These are phyloP conservation scores for Phialocephala subalpina DNA, from an alignment of 2,329 filamentous ascomycete genomes.

Conservation along the genomic window DNA sequence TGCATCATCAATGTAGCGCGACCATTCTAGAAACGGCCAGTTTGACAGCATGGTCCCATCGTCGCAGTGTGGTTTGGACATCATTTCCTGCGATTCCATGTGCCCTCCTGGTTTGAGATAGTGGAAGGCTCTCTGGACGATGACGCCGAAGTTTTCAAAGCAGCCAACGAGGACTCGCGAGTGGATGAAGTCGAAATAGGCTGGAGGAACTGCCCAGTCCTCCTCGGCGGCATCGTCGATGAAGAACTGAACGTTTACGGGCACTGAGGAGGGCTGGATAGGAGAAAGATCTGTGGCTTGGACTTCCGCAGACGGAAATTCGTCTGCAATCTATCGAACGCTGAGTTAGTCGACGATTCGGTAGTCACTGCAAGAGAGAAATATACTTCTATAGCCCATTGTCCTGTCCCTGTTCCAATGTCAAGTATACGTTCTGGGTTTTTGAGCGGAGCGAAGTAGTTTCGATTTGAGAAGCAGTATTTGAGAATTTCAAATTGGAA, in stretches of 20 bases:
- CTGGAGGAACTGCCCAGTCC: conserved; percentile 54
- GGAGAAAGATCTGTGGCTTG: conserved; percentile 72
- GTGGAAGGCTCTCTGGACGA: conserved; percentile 32
- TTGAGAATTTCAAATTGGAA: conserved; percentile 57
- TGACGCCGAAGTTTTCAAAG: conserved; percentile 36
- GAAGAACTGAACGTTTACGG: conserved; percentile 77
- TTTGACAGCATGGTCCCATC: conserved; percentile 48
- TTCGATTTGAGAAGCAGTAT: conserved; percentile 40
- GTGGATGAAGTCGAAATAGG: conserved; percentile 67
- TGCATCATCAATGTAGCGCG: conserved; percentile 31
- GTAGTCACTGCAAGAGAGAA: too few relatives aligned
- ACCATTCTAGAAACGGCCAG: conserved; percentile 39
- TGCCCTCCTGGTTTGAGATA: conserved; percentile 55
- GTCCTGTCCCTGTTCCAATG: conserved; percentile 60
- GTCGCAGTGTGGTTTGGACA: conserved; percentile 49
- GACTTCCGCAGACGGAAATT: conserved; percentile 65
- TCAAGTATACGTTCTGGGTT: conserved; percentile 44
- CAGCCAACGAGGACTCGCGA: conserved; percentile 48
- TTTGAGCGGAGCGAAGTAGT: conserved; percentile 53
- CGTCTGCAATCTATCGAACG: conserved; percentile 56
- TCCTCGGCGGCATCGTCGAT: conserved; percentile 51
- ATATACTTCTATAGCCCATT: conserved; percentile 64
- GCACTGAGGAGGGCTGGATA: conserved; percentile 71
- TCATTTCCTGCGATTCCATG: conserved; percentile 55
- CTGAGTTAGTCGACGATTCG: too few relatives aligned